Evolutionary conservation across 495 filamentous ascomycete genomes (phyloP).

Genomic region (Chlorociboria aeruginascens): DNA sequence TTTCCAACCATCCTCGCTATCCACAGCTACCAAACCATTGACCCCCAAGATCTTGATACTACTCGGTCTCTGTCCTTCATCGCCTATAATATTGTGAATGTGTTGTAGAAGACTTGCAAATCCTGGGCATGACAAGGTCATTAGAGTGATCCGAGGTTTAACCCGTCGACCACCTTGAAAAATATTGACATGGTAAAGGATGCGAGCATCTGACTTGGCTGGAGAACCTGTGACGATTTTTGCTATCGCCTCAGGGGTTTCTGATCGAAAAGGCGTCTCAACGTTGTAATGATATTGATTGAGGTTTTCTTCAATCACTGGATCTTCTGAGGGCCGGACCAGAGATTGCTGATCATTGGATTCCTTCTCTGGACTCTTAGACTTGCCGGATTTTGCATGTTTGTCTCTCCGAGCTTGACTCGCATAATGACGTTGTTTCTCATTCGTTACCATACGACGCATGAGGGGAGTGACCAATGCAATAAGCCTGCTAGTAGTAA

Average conservation of each 20-base stretch:
- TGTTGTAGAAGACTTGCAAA: slow-evolving; percentile 11
- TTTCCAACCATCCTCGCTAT: slow-evolving; percentile 33
- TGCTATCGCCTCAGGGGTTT: neutral
- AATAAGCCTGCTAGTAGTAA: slow-evolving; percentile 29
- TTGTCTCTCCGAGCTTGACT: slow-evolving; percentile 38
- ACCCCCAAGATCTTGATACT: slow-evolving; percentile 15
- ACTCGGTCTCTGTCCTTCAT: slow-evolving; percentile 10
- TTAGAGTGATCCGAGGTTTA: slow-evolving; percentile 4
- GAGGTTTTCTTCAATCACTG: slow-evolving; percentile 12
- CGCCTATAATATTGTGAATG: slow-evolving; percentile 6
- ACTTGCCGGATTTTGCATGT: neutral
- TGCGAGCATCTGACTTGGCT: neutral
- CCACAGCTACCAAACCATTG: slow-evolving; percentile 26
- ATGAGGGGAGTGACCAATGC: slow-evolving; percentile 45
- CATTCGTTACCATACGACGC: slow-evolving; percentile 52
- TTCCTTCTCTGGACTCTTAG: neutral
- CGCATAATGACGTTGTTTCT: slow-evolving; percentile 49
- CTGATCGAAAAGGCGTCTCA: neutral
- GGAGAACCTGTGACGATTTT: neutral
- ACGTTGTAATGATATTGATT: slow-evolving; percentile 8
- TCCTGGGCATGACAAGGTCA: neutral
- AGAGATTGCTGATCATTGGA: neutral
- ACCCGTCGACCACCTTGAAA: slow-evolving; percentile 4
- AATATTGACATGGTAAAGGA: slow-evolving; percentile 8
- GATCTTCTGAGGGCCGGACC: neutral